phyloP scores from a whole-genome alignment of 176 grass and related monocot species.

The Oryza officinalis region DNA sequence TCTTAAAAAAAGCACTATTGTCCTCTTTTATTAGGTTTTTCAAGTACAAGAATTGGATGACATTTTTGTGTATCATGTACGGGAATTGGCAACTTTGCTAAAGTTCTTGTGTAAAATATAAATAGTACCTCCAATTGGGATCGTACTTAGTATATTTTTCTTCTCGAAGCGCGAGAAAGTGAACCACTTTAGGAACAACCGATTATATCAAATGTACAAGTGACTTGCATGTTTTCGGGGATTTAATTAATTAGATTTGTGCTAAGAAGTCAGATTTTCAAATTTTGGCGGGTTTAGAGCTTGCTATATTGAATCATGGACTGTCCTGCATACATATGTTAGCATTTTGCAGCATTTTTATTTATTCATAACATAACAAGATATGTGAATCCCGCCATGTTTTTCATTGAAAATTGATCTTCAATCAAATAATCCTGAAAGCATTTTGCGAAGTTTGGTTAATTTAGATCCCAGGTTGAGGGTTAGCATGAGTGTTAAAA shows the following conservation, averaged over 20 bases:
- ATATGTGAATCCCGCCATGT: not conserved
- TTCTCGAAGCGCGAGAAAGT: constrained; percentile 46
- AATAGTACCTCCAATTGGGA: constrained; percentile 45
- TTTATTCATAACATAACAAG: not conserved
- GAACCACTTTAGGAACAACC: constrained; percentile 34
- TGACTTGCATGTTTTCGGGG: constrained; percentile 40
- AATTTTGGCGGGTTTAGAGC: constrained; percentile 54
- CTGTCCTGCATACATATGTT: not conserved
- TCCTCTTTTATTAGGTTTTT: not conserved
- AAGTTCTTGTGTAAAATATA: constrained; percentile 37
- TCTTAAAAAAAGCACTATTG: not conserved
- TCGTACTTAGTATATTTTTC: constrained; percentile 32
- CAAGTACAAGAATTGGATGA: constrained; percentile 24
- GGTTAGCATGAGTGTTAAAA: not conserved
- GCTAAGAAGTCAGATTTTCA: constrained; percentile 41
- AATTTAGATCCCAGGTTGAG: not conserved
- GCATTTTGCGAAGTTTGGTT: not conserved
- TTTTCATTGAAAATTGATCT: not conserved
- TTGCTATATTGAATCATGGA: constrained; percentile 9
- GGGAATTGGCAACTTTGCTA: constrained; percentile 32
- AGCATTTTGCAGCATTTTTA: not conserved
- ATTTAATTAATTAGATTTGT: constrained; percentile 45
- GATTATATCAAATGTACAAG: constrained; percentile 39
- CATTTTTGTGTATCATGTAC: constrained; percentile 31
- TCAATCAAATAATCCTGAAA: not conserved